Base-by-base conservation (phyloP, 164 flowering plant genomes). In the Cinnamomum chago region DNA sequence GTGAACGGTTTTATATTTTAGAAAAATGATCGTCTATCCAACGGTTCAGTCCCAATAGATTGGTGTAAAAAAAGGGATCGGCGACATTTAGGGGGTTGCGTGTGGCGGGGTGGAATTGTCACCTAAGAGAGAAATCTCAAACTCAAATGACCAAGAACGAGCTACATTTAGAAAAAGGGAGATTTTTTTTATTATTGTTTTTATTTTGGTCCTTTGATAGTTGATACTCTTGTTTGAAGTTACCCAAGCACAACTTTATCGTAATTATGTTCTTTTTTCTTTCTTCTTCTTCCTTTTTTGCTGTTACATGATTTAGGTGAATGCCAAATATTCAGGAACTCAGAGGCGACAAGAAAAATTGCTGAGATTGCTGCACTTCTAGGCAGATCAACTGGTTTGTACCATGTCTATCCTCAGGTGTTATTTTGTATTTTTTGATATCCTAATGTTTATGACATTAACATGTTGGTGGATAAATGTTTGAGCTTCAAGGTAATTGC, bases 311-410 rank as follows among this genome's bases (percentile, higher is more conserved):
- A 15, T 73, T 24, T 68, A 90, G 96, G 86, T 82, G 80, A 76
- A 69, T 83, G 76, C 77, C 79, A 83, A 66, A 79, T 85, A 50
- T 83, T 78, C 64, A 65, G 76, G 28, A 62, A 79, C 71, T 55
- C 73, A 3, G 90, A 88, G 67, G 72, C 77, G 27, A 75, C 74
- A 28, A 72, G 70, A 65, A 84, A 87, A 80, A 30, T 88, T 65
- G 27, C 80, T 24, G 92, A 89, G 13, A 74, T 86, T 78, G 91
- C 92, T 15, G 68, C 79, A 23, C 73, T 60, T 74, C 75, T 92
- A 23, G 88, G 88, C 40, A 81, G 74, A 84, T 79, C 86, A 67
- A 78, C 86, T 76, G 89, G 91, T 88, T 82, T 33, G 86, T 79
- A 51, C 74, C 73, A 69, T 67, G 55, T 68, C 55, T 23, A 68